A percentile compares a stretch with the other conserved stretches of the same genome.
phyloP scores from a whole-genome alignment of 192 early-diverging fungal species.

The Radiomyces spectabilis region DNA sequence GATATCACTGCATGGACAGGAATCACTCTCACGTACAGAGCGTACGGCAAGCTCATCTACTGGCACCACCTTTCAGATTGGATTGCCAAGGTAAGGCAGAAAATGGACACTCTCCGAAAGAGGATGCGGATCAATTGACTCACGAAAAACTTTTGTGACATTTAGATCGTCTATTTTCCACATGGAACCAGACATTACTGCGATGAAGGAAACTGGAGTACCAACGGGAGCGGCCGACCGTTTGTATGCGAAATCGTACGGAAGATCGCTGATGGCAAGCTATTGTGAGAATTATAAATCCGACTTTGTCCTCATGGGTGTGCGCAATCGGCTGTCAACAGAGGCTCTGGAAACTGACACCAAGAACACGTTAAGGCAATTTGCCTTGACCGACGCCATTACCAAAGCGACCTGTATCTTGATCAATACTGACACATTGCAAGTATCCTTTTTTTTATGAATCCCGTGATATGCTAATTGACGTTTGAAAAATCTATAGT shows the following conservation, averaged over 20 bases:
- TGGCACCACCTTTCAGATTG: too few species aligned
- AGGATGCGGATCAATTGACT: too few species aligned
- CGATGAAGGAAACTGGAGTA: constrained; percentile 20
- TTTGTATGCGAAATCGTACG: constrained; percentile 48
- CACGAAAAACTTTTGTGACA: too few species aligned
- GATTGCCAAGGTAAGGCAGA: constrained; percentile 22
- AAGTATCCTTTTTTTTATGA: not conserved
- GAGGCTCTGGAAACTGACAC: constrained; percentile 30
- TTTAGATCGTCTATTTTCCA: constrained; percentile 24
- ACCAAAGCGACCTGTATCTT: constrained; percentile 32
- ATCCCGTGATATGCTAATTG: too few species aligned
- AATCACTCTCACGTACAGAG: too few species aligned
- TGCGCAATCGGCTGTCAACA: constrained; percentile 23
- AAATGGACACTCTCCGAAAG: too few species aligned
- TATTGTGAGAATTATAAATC: constrained; percentile 45
- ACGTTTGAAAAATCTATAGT: too few species aligned
- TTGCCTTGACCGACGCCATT: constrained; percentile 12
- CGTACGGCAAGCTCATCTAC: too few species aligned
- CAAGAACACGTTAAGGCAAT: constrained; percentile 32
- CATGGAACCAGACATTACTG: constrained; percentile 28
- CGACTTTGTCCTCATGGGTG: constrained; percentile 51
- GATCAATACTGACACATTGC: constrained; percentile 37
- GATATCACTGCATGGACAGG: too few species aligned
- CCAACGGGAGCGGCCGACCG: constrained; percentile 28
- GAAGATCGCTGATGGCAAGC: constrained; percentile 48